These are phyloP conservation scores for Brasilioporus rufonigricans DNA, from an alignment of 768 basidiomycete genomes.

Conservation along the genomic window DNA sequence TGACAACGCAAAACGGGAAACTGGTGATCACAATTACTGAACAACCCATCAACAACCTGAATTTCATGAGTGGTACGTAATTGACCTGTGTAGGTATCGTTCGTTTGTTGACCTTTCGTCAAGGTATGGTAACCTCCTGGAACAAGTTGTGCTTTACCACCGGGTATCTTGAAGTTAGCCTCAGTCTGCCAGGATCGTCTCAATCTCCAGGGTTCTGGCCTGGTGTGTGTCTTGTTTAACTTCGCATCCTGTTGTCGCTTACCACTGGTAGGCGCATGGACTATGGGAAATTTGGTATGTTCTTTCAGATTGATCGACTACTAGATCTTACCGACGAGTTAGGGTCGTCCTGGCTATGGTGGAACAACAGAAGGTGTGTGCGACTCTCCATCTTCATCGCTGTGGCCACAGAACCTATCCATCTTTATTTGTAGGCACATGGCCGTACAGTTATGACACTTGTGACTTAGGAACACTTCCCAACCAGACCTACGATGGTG, in stretches of 20 bases:
- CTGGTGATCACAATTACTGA: conserved; percentile 80
- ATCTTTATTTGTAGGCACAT: conserved; percentile 36
- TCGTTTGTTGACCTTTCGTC: conserved; percentile 1
- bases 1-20: conserved; percentile 75
- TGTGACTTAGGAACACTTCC: conserved; percentile 88
- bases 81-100: not conserved
- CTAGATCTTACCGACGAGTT: conserved; percentile 27
- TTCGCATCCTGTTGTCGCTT: conserved; percentile 1
- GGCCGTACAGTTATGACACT: conserved; percentile 81
- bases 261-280: conserved; percentile 54
- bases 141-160: conserved; percentile 96
- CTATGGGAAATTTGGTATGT: conserved; percentile 64
- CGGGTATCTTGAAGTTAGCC: conserved; percentile 81
- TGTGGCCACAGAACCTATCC: not conserved
- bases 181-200: conserved; percentile 69
- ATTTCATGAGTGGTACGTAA: conserved; percentile 73
- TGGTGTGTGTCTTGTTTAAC: conserved; percentile 43
- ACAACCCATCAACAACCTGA: conserved; percentile 68
- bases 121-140: conserved; percentile 80
- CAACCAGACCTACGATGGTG: conserved; percentile 69
- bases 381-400: not conserved
- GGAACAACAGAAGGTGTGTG: conserved; percentile 75
- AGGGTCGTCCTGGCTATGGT: conserved; percentile 87
- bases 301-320: not conserved
- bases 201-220: conserved; percentile 81